A percentile compares a stretch with the other conserved stretches of the same genome.
Evolutionary conservation across 768 basidiomycete genomes (phyloP).

Genomic region (Lentinus tigrinus): DNA sequence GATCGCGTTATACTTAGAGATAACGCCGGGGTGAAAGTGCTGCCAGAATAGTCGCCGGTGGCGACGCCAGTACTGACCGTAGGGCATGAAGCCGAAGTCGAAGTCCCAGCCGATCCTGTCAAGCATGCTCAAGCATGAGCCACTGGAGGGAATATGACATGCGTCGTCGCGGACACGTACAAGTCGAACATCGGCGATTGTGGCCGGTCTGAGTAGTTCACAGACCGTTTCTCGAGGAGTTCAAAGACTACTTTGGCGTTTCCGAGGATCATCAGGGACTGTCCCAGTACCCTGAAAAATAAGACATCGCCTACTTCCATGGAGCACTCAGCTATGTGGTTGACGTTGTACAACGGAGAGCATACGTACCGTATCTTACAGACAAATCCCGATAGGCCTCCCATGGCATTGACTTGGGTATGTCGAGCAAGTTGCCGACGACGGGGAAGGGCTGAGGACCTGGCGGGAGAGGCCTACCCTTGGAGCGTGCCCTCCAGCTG

Average conservation of each 20-base stretch:
- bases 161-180: neutral
- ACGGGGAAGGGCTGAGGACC: slow-evolving; percentile 23
- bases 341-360: neutral
- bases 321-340: neutral
- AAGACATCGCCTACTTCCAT: slow-evolving; percentile 1
- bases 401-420: slow-evolving; percentile 19
- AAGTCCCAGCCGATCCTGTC: slow-evolving; percentile 38
- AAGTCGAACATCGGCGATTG: slow-evolving; percentile 10
- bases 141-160: neutral
- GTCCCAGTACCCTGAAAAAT: slow-evolving; percentile 17
- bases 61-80: slow-evolving; percentile 40
- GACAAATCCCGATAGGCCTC: slow-evolving; percentile 11
- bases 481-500: slow-evolving; percentile 6
- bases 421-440: slow-evolving; percentile 20
- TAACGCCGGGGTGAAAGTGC: slow-evolving; percentile 38
- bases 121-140: neutral
- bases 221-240: slow-evolving; percentile 39
- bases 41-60: slow-evolving; percentile 41
- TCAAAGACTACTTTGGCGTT: slow-evolving; percentile 35
- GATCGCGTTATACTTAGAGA: slow-evolving; percentile 29
- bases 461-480: slow-evolving; percentile 18
- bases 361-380: neutral
- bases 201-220: slow-evolving; percentile 38
- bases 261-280: slow-evolving; percentile 36
- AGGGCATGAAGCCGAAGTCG: slow-evolving; percentile 39